These are phyloP conservation scores for Calonectria hawksworthii DNA, from an alignment of 2,329 filamentous ascomycete genomes.

Conservation along the genomic window DNA sequence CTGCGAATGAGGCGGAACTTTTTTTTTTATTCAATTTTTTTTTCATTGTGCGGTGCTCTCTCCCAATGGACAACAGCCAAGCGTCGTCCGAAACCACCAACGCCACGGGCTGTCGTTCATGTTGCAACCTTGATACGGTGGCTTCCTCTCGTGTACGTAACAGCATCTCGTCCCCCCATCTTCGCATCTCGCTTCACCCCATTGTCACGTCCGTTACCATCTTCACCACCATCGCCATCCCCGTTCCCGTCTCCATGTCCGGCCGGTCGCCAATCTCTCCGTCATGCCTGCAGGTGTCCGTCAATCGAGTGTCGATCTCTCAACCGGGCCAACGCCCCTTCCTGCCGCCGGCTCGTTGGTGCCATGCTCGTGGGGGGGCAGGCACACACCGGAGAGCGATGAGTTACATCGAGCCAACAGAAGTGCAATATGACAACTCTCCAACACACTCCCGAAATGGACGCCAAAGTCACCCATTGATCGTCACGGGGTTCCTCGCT, in stretches of 20 bases:
- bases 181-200: slow-evolving; percentile 9
- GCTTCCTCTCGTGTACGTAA: background rate
- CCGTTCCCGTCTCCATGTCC: background rate
- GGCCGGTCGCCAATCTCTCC: background rate
- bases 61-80: background rate
- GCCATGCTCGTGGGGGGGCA: background rate
- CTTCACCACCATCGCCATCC: background rate
- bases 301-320: slow-evolving; percentile 15
- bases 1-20: background rate
- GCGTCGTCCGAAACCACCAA: background rate
- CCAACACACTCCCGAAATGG: slow-evolving; percentile 7
- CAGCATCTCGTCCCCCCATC: background rate
- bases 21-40: too few relatives aligned
- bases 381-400: background rate
- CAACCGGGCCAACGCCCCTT: background rate
- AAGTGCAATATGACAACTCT: slow-evolving; percentile 14
- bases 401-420: slow-evolving; percentile 9
- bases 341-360: slow-evolving; percentile 15
- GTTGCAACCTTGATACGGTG: background rate
- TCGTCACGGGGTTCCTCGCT: slow-evolving; percentile 19
- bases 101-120: background rate
- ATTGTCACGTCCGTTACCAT: background rate
- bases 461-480: slow-evolving; percentile 7
- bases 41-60: background rate
- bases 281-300: background rate